Conservation (phyloP, 202 grass and related monocot species). For the Sporobolus alterniflorus region DNA sequence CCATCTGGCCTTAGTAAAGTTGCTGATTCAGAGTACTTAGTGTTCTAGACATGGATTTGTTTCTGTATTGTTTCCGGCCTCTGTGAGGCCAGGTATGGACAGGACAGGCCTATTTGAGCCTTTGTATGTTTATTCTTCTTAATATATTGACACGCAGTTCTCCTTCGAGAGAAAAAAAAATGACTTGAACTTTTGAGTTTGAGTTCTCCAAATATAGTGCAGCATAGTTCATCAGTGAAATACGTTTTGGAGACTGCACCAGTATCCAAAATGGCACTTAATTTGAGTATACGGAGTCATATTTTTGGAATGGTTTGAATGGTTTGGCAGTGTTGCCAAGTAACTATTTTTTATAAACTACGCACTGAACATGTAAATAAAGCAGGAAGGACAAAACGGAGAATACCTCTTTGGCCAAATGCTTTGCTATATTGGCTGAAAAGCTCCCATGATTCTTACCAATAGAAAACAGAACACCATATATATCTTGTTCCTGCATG, state of each 20-base stretch:
- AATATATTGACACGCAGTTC: no score
- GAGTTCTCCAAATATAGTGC: not conserved
- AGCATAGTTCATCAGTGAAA: not conserved
- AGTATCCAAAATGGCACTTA: not conserved
- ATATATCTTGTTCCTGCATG: constrained; percentile 88
- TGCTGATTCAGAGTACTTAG: no score
- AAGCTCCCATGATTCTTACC: constrained; percentile 80
- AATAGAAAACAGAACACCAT: constrained; percentile 69
- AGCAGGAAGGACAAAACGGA: constrained; percentile 15
- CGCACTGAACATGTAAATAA: constrained; percentile 8
- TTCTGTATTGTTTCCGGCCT: no score
- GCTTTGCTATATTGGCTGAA: constrained; percentile 76
- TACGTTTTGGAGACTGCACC: not conserved
- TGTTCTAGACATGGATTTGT: no score
- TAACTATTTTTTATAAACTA: not conserved
- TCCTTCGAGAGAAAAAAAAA: no score
- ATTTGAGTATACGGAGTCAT: not conserved
- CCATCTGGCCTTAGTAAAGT: no score
- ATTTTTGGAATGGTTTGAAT: not conserved
- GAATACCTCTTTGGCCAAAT: constrained; percentile 85
- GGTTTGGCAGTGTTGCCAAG: not conserved
- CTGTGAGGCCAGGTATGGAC: no score
- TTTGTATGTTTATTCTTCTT: no score
- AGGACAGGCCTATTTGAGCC: no score
- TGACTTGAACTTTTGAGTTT: not conserved